phyloP scores from a whole-genome alignment of 2,329 filamentous ascomycete genomes.

The Periconia macrospinosa region DNA sequence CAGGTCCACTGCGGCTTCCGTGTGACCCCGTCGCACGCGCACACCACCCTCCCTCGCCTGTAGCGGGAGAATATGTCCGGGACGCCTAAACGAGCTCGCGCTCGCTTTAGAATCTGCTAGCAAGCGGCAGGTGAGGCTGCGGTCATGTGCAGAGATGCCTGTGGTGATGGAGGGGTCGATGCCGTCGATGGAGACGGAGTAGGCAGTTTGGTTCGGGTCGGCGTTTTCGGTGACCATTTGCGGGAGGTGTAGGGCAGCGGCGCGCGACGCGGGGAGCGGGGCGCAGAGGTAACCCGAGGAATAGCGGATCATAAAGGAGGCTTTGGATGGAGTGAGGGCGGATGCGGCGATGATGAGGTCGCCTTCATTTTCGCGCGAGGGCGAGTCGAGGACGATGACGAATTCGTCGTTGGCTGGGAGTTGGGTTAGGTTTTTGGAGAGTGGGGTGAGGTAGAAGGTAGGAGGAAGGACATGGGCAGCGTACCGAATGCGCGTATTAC shows the following conservation, averaged over 20 bases:
- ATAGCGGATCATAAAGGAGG: conserved; percentile 94
- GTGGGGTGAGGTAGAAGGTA: background rate
- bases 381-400: conserved; percentile 91
- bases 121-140: conserved; percentile 75
- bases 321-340: conserved; percentile 81
- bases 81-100: conserved; percentile 69
- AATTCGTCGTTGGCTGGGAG: conserved; percentile 70
- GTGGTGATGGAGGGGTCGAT: conserved; percentile 69
- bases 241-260: conserved; percentile 73
- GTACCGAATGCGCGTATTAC: conserved; percentile 49
- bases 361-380: conserved; percentile 94
- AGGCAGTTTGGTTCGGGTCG: conserved; percentile 88
- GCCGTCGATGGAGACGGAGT: conserved; percentile 87
- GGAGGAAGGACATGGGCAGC: conserved; percentile 8
- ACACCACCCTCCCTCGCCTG: conserved; percentile 79
- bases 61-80: conserved; percentile 89
- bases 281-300: conserved; percentile 89
- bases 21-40: conserved; percentile 78
- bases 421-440: conserved; percentile 7
- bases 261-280: conserved; percentile 71
- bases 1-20: conserved; percentile 90
- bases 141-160: conserved; percentile 87
- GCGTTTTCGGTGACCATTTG: conserved; percentile 81
- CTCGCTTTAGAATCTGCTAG: conserved; percentile 67
- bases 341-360: conserved; percentile 94